Evolutionary conservation across 2,329 filamentous ascomycete genomes (phyloP).

Genomic region (Dactylellina haptotyla): DNA sequence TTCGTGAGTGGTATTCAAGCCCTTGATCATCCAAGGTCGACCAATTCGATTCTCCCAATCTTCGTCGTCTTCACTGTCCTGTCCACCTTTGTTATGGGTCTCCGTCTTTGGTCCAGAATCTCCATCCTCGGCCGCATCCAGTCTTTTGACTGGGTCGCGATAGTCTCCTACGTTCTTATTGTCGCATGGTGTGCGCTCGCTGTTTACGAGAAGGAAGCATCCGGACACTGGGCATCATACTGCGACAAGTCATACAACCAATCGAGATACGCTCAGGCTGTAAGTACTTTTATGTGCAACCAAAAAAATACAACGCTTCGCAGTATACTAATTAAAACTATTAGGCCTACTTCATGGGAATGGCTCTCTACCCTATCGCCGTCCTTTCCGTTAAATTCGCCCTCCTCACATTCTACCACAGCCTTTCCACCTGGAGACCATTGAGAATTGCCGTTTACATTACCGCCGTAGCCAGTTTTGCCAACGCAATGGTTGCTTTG

Average conservation of each 20-base stretch:
- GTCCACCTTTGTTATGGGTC: slow-evolving; percentile 45
- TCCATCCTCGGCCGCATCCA: slow-evolving; percentile 49
- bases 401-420: slow-evolving; percentile 48
- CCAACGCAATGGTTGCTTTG: slow-evolving; percentile 42
- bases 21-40: slow-evolving; percentile 27
- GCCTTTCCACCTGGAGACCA: slow-evolving; percentile 50
- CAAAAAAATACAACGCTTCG: not conserved
- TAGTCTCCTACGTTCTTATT: slow-evolving; percentile 36
- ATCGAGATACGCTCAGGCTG: slow-evolving; percentile 23
- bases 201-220: slow-evolving; percentile 41
- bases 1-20: slow-evolving; percentile 15
- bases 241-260: slow-evolving; percentile 49
- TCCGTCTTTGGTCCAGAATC: slow-evolving; percentile 49
- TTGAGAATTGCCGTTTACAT: slow-evolving; percentile 46
- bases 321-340: not conserved
- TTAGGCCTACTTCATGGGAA: slow-evolving; percentile 50
- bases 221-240: slow-evolving; percentile 33
- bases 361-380: slow-evolving; percentile 52
- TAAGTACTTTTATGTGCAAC: slow-evolving; percentile 13
- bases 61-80: slow-evolving; percentile 50
- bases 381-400: slow-evolving; percentile 49
- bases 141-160: slow-evolving; percentile 48
- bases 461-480: slow-evolving; percentile 42
- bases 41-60: slow-evolving; percentile 45
- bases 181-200: slow-evolving; percentile 42